phyloP scores from a whole-genome alignment of 208 protist species.

The Crithidia thermophila region DNA sequence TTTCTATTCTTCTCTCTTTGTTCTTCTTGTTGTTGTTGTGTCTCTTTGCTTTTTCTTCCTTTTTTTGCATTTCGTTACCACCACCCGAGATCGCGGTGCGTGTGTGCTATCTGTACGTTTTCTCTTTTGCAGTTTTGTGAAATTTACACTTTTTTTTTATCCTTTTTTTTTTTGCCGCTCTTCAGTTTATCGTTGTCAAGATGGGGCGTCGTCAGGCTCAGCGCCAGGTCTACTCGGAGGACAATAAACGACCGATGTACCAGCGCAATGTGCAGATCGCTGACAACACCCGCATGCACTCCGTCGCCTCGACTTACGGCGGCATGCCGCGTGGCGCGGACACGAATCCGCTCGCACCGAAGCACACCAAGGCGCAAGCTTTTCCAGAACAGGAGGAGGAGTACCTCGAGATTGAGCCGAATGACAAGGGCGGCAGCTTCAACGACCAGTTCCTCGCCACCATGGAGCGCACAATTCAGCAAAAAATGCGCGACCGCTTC shows the following conservation, averaged over 20 bases:
- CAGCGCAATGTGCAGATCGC: conserved; percentile 24
- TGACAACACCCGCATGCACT: conserved; percentile 21
- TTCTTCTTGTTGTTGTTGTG: not conserved
- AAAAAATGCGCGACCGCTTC: conserved; percentile 32
- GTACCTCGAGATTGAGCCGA: conserved; percentile 32
- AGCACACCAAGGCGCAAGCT: not conserved
- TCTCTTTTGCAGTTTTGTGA: not conserved
- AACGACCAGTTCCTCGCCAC: conserved; percentile 47
- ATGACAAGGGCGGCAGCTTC: conserved; percentile 41
- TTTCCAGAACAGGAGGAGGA: conserved; percentile 9
- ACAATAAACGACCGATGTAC: not conserved
- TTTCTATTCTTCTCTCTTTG: not conserved
- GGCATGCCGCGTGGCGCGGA: not conserved
- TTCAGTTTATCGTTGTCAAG: not conserved
- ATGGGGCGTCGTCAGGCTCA: conserved; percentile 36
- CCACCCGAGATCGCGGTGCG: not conserved
- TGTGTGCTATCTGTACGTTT: not conserved
- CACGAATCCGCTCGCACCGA: not conserved
- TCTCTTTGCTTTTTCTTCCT: not conserved
- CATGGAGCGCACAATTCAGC: conserved; percentile 47
- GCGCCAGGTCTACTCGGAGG: not conserved
- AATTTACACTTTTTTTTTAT: conserved; percentile 18
- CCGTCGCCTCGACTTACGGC: conserved; percentile 19
- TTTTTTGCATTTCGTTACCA: not conserved
- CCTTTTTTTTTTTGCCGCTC: not conserved